phyloP scores from a whole-genome alignment of 2,329 filamentous ascomycete genomes.

The Pseudogymnoascus sp. region DNA sequence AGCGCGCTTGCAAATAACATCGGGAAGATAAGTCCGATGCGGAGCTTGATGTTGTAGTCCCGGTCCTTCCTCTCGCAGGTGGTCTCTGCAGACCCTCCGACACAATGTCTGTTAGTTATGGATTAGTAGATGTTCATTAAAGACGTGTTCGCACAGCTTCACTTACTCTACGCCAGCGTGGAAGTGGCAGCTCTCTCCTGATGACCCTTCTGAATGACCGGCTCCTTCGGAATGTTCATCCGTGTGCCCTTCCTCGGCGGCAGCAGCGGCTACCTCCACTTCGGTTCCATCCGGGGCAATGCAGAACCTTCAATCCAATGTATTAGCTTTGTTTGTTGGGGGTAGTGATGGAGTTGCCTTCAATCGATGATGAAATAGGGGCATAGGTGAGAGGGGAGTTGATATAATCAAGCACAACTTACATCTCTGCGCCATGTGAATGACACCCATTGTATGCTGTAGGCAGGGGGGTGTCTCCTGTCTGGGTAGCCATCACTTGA shows the following conservation, averaged over 20 bases:
- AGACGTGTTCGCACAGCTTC: background rate
- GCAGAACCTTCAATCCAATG: conserved; percentile 44
- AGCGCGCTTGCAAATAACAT: conserved; percentile 60
- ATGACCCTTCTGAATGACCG: conserved; percentile 16
- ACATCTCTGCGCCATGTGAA: conserved; percentile 49
- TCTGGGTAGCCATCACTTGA: conserved; percentile 40
- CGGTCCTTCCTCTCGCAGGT: conserved; percentile 46
- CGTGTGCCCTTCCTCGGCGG: conserved; percentile 15
- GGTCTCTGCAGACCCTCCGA: conserved; percentile 14
- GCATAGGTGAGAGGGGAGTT: too few relatives aligned
- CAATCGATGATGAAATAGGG: background rate
- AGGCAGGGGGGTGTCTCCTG: conserved; percentile 47
- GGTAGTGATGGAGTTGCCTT: background rate
- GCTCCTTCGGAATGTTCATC: conserved; percentile 21
- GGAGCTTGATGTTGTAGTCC: conserved; percentile 58
- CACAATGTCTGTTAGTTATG: conserved; percentile 24
- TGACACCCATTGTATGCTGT: conserved; percentile 59
- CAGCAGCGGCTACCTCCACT: conserved; percentile 40
- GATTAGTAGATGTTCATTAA: background rate
- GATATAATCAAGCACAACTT: conserved; percentile 26
- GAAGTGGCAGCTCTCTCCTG: conserved; percentile 55
- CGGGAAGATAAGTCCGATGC: conserved; percentile 65
- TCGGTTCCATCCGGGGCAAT: conserved; percentile 51
- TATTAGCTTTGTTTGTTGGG: background rate
- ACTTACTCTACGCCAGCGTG: conserved; percentile 67